Evolutionary conservation across 2,329 filamentous ascomycete genomes (phyloP).

Genomic region (Huntiella savannae): DNA sequence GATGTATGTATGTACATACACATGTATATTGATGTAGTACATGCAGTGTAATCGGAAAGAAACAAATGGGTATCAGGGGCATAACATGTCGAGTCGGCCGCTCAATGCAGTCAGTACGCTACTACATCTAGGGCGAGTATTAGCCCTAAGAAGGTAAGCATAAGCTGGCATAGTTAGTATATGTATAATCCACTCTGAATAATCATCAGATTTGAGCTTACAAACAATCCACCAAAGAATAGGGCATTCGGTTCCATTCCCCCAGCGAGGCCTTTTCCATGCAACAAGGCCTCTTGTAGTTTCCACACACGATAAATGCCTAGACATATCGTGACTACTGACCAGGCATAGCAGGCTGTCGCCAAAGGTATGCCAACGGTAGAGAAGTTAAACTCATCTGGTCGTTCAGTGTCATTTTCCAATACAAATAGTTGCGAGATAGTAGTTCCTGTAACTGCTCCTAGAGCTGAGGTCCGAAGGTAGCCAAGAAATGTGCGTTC

Average conservation of each 20-base stretch:
- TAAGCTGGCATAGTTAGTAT: neutral
- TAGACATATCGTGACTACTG: conserved; percentile 20
- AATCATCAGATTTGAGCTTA: neutral
- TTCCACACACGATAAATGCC: conserved; percentile 18
- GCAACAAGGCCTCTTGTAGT: conserved; percentile 17
- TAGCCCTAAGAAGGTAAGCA: neutral
- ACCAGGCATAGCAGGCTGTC: conserved; percentile 22
- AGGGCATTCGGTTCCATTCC: conserved; percentile 12
- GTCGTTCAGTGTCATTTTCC: conserved; percentile 12
- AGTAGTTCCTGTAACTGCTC: conserved; percentile 46
- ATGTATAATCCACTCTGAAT: neutral
- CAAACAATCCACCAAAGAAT: neutral
- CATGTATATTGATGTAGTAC: too few relatives aligned
- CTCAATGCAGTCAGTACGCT: neutral
- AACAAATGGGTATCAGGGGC: neutral
- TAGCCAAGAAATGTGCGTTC: conserved; percentile 60
- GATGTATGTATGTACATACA: too few relatives aligned
- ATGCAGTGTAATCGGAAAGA: neutral
- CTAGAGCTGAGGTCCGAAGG: conserved; percentile 47
- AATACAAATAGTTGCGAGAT: conserved; percentile 49
- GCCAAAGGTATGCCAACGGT: conserved; percentile 40
- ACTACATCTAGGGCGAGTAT: conserved; percentile 3
- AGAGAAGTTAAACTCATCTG: conserved; percentile 34
- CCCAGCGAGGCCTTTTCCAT: conserved; percentile 17
- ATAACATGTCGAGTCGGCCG: neutral